phyloP scores from a whole-genome alignment of 2,329 filamentous ascomycete species.

The Pseudogymnoascus sp. region DNA sequence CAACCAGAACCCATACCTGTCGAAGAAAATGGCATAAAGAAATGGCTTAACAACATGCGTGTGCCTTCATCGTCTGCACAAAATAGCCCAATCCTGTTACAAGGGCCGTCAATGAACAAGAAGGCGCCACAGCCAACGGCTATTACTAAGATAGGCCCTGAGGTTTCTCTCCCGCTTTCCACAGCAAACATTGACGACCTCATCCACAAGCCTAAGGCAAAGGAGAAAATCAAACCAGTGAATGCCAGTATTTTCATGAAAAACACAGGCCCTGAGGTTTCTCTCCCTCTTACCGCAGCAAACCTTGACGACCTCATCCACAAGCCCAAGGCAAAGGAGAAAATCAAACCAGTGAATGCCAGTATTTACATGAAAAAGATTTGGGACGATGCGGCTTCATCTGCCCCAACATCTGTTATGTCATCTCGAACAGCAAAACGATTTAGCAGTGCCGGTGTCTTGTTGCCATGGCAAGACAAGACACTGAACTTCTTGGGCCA shows the following conservation, averaged over 20 bases:
- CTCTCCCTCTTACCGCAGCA: neutral
- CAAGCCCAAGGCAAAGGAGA: neutral
- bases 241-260: too few species aligned
- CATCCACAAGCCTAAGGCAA: neutral
- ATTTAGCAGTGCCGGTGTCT: constrained; percentile 9
- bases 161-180: neutral
- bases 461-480: constrained; percentile 13
- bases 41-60: neutral
- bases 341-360: constrained; percentile 8
- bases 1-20: neutral
- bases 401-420: constrained; percentile 13
- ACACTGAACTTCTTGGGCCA: constrained; percentile 10
- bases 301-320: neutral
- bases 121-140: neutral
- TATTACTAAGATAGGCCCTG: neutral
- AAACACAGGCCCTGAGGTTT: neutral
- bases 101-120: neutral
- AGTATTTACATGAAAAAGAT: constrained; percentile 13
- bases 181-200: neutral
- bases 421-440: constrained; percentile 10
- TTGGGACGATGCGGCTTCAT: constrained; percentile 12
- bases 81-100: constrained; percentile 1
- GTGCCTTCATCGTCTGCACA: neutral
- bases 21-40: neutral
- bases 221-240: too few species aligned